Conservation (phyloP, 306 rosid genomes). For the Alnus rubra region DNA sequence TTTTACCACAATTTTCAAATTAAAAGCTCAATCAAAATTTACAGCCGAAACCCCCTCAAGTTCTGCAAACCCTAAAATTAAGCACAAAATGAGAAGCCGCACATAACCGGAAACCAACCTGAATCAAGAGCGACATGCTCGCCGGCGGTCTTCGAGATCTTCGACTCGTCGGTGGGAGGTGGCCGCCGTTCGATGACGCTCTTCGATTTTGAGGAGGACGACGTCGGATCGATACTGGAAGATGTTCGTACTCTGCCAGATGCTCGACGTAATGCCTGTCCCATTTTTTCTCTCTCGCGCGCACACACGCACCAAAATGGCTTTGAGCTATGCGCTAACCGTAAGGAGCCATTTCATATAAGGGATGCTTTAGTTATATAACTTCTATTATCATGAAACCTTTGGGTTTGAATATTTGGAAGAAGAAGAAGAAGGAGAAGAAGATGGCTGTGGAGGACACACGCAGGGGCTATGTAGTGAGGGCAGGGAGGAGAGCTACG, state of each 20-base stretch:
- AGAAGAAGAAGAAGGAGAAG: background rate
- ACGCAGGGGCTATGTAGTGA: background rate
- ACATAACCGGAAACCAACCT: slow-evolving; percentile 35
- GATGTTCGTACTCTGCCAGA: slow-evolving; percentile 68
- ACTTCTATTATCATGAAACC: background rate
- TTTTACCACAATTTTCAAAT: background rate
- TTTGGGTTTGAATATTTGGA: background rate
- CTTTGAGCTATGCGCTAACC: background rate
- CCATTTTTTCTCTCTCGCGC: slow-evolving; percentile 43
- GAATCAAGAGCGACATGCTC: slow-evolving; percentile 34
- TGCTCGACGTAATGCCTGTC: slow-evolving; percentile 99
- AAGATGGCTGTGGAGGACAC: background rate
- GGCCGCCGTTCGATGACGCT: slow-evolving; percentile 45
- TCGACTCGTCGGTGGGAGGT: slow-evolving; percentile 41
- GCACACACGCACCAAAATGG: background rate
- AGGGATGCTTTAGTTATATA: background rate
- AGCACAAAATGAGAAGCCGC: background rate
- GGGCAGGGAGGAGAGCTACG: background rate
- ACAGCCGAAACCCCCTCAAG: background rate
- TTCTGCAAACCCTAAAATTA: background rate
- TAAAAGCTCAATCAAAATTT: slow-evolving; percentile 1
- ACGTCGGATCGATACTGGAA: slow-evolving; percentile 43
- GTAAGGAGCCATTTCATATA: background rate
- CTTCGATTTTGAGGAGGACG: slow-evolving; percentile 48
- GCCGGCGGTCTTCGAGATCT: slow-evolving; percentile 41